Conservation (phyloP, 108 stramenopile species). For the Nannochloropsis salina region DNA sequence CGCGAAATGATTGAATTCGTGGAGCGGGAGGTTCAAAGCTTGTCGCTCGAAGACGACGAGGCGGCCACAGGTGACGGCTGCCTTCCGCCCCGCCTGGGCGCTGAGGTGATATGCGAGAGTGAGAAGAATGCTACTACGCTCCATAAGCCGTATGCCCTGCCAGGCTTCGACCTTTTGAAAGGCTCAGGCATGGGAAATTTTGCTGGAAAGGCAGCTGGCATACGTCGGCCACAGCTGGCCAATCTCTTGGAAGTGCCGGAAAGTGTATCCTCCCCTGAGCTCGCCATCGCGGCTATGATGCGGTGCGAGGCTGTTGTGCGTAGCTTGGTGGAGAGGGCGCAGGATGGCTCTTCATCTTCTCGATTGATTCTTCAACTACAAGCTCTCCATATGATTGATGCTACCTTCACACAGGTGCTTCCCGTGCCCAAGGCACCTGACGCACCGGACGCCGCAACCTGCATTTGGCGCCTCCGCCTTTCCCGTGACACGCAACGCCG, state of each 20-base stretch:
- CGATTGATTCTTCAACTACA: conserved; percentile 13
- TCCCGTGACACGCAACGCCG: conserved; percentile 31
- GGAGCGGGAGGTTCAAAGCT: conserved; percentile 11
- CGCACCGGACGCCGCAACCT: conserved; percentile 17
- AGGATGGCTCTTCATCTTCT: conserved; percentile 6
- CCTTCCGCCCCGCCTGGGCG: background rate
- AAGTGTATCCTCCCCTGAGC: background rate
- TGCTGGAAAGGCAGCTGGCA: background rate
- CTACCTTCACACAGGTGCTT: conserved; percentile 29
- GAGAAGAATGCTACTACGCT: background rate
- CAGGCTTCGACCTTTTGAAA: conserved; percentile 17
- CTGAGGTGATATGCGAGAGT: background rate
- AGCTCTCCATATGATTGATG: conserved; percentile 25
- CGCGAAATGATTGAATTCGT: background rate
- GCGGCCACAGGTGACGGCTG: background rate
- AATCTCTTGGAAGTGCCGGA: background rate
- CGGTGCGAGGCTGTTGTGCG: background rate
- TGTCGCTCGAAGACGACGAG: background rate
- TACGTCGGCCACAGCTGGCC: background rate
- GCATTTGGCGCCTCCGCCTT: conserved; percentile 31
- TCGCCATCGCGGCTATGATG: background rate
- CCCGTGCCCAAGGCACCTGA: conserved; percentile 29
- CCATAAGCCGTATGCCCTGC: background rate
- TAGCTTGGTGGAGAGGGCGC: background rate
- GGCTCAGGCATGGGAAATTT: background rate